Evolutionary conservation across 345 rosid genomes (phyloP), one percentile per base, ranked within the genome.

Genomic region (Eucalyptus fibrosa): DNA sequence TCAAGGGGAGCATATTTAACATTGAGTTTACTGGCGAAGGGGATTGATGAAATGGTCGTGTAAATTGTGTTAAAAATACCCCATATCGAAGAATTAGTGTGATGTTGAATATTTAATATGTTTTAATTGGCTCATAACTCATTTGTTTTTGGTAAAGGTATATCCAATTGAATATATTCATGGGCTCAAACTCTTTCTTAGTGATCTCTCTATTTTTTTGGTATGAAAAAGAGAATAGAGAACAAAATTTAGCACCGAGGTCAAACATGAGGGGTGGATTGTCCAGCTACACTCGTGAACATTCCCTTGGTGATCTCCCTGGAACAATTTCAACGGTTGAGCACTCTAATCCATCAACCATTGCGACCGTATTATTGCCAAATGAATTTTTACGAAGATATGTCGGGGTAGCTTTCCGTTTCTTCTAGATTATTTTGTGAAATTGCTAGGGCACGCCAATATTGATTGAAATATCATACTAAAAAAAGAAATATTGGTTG

Each of bases 181-280:
- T 62, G 8, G 2, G 12, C 42, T 1, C 2, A 0, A 18, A 34
- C 42, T 69, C 24, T 2, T 3, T 1, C 2, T 69, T 34, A 13
- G 34, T 28, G 1, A 12, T 62, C 17, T 60, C 4, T 13, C 16
- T 13, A 60, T 5, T 60, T 23, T 55, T 9, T 55, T 1, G 1
- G 1, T 55, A 55, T 55, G 60, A 55, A 55, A 53, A 9, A 55
- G 60, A 24, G 62, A 24, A 23, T 10, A 56, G 62, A 56, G 37
- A n/a, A 65, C 72, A 15, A n/a, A n/a, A 30, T 65, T 65, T 65
- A 65, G 17, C 37, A 65, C 37, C 2, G 19, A n/a, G 9, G 10
- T 65, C 37, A 65, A 65, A 15, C 77, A 4, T 7, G 10, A n/a
- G 18, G 18, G 18, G 10, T 7, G 32, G 37, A 65, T 65, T 7